A percentile compares a stretch with the other conserved stretches of the same genome.
phyloP scores from a whole-genome alignment of 148 eudicot species.

The Heliosperma pusillum region DNA sequence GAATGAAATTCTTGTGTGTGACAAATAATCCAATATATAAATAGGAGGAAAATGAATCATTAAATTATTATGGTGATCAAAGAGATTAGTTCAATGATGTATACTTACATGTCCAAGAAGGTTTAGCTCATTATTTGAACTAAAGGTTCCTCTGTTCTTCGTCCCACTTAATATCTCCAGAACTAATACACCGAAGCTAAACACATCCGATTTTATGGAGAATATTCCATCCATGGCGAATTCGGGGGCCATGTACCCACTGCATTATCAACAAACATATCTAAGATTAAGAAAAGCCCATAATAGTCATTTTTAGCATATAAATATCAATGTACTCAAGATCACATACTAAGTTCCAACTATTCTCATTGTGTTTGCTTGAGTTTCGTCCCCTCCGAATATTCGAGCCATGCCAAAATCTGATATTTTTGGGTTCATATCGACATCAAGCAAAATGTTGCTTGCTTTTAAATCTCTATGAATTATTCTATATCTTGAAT shows the following conservation, averaged over 20 bases:
- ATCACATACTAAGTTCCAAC: conserved; percentile 74
- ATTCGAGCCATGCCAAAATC: conserved; percentile 90
- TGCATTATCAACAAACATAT: not conserved
- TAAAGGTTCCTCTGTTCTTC: conserved; percentile 31
- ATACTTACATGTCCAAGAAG: conserved; percentile 45
- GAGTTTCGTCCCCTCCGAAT: conserved; percentile 64
- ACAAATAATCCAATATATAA: no score
- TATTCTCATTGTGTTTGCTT: conserved; percentile 56
- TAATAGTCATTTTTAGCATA: not conserved
- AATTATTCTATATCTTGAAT: conserved; percentile 64
- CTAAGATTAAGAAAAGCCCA: not conserved
- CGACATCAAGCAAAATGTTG: conserved; percentile 60
- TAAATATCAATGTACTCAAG: not conserved
- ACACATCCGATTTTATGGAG: conserved; percentile 48
- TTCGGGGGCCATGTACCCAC: conserved; percentile 55
- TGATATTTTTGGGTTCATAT: conserved; percentile 74
- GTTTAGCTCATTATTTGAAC: conserved; percentile 25
- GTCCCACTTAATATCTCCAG: conserved; percentile 41
- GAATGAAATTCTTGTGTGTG: no score
- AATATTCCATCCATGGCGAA: conserved; percentile 41
- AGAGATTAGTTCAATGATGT: not conserved
- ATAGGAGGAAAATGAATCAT: not conserved
- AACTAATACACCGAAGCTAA: conserved; percentile 50
- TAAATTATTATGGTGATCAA: no score
- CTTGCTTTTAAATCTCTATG: conserved; percentile 80